Evolutionary conservation across 2,329 filamentous ascomycete species (phyloP).

Genomic region (Colletotrichum incanum): DNA sequence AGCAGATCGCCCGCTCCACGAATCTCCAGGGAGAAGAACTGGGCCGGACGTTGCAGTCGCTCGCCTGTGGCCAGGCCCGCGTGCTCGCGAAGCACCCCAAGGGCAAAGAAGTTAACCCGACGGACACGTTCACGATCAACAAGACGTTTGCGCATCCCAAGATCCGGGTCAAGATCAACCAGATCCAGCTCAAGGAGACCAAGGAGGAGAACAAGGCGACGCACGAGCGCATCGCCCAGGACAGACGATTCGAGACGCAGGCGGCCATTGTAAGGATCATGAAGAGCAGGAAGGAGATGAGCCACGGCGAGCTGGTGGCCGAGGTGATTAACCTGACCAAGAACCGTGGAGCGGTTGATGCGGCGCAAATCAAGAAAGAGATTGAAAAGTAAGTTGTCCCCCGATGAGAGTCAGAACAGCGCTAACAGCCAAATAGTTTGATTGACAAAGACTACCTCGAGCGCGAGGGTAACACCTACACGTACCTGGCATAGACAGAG

Average conservation of each 20-base stretch:
- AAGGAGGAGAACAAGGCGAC: conserved; percentile 95
- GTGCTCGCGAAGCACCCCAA: conserved; percentile 90
- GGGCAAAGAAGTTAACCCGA: conserved; percentile 82
- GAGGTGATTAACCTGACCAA: conserved; percentile 95
- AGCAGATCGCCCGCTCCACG: conserved; percentile 81
- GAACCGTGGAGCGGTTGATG: conserved; percentile 87
- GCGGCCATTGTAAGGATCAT: conserved; percentile 97
- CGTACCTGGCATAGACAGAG: conserved; percentile 75
- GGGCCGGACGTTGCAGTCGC: conserved; percentile 91
- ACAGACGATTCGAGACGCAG: conserved; percentile 96
- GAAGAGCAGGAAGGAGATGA: conserved; percentile 92
- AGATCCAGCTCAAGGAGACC: conserved; percentile 97
- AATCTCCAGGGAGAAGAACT: conserved; percentile 84
- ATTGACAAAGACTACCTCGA: conserved; percentile 97
- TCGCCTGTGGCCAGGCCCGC: conserved; percentile 91
- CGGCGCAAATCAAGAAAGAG: conserved; percentile 93
- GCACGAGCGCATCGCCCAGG: conserved; percentile 89
- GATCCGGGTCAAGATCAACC: conserved; percentile 97
- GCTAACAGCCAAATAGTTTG: conserved; percentile 68
- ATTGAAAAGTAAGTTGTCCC: conserved; percentile 84
- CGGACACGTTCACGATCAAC: conserved; percentile 91
- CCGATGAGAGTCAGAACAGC: conserved; percentile 8
- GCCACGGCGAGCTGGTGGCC: conserved; percentile 87
- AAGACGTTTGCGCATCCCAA: conserved; percentile 83
- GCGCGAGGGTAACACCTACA: conserved; percentile 79